phyloP scores from a whole-genome alignment of 495 filamentous ascomycete genomes.

The Lophiostoma macrostomum region DNA sequence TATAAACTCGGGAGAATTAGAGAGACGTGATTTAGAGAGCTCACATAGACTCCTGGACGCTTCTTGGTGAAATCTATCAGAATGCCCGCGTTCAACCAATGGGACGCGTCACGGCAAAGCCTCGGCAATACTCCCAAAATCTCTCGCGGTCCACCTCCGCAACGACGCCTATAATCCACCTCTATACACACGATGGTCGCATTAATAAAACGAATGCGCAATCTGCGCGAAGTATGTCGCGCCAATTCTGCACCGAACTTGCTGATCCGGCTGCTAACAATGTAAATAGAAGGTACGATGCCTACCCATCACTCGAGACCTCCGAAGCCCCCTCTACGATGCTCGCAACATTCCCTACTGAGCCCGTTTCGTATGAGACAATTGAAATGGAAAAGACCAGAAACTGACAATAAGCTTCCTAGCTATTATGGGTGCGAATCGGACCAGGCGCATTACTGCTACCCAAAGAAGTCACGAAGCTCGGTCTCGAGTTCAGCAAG shows the following conservation, averaged over 20 bases:
- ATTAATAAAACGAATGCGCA: conserved; percentile 72
- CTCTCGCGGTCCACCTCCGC: conserved; percentile 9
- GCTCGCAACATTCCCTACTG: background rate
- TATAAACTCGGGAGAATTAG: no score
- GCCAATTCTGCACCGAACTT: background rate
- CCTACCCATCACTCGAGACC: conserved; percentile 3
- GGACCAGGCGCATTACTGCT: conserved; percentile 82
- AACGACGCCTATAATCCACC: background rate
- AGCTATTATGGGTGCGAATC: conserved; percentile 68
- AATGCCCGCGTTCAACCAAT: no score
- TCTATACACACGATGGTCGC: conserved; percentile 65
- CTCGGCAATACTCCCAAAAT: conserved; percentile 17
- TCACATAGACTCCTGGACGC: no score
- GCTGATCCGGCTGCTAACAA: conserved; percentile 26
- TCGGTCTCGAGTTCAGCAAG: conserved; percentile 76
- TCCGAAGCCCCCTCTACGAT: conserved; percentile 15
- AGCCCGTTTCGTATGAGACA: no score
- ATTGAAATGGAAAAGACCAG: background rate
- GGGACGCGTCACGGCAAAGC: background rate
- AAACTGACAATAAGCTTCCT: conserved; percentile 14
- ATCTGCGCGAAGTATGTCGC: conserved; percentile 66
- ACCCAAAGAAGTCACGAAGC: conserved; percentile 72
- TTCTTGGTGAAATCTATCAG: no score
- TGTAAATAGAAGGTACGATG: conserved; percentile 44
- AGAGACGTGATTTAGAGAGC: no score